Evolutionary conservation across 768 basidiomycete genomes (phyloP), one percentile per base, ranked within the genome.

Genomic region (Auricularia auricula-judae): DNA sequence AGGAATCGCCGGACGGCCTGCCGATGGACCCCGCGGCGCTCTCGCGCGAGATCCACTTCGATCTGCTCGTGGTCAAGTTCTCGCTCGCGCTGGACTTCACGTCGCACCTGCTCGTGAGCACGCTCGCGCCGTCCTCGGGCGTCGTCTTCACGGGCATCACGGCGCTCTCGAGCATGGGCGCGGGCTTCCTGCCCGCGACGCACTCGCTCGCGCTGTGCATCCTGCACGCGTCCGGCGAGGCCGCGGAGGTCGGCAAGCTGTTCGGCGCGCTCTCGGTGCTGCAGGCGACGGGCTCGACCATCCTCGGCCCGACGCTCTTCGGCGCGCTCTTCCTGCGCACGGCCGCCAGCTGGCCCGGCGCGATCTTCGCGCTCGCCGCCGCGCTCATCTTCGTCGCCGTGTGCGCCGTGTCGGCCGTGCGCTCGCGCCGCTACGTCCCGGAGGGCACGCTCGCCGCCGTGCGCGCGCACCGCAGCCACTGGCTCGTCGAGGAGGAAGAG

Each of bases 141-240:
- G 54, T 73, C 3, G 66, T 82, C 44, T 92, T 88, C 68, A 76
- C 84, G 11, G 81, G 75, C 0, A 77, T 85, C 35, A 87, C 88
- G 1, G 82, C 82, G 42, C 71, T 91, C 47, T 81, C 84, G 4
- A 82, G 83, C 21, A 81, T 88, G 53, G 86, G 87, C 12, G 82
- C 85, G 2, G 90, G 88, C 3, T 81, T 86, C 14, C 81, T 82
- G 63, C 89, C 90, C 7, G 81, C 86, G 0, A 72, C 84, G 62
- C 86, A 90, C 66, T 88, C 87, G n/a, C 77, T 92, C 8, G 89
- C 88, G 0, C 76, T 91, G 3, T 87, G 83, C 68, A 78, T 88
- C n/a, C 66, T 82, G n/a, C 77, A 79, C 42, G 71, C 70, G 53
- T 72, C 69, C 64, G 73, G 65, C 29, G 66, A 71, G 59, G 67